Base-by-base conservation (phyloP, 495 filamentous ascomycete genomes). In the Penicillium cataractarum region DNA sequence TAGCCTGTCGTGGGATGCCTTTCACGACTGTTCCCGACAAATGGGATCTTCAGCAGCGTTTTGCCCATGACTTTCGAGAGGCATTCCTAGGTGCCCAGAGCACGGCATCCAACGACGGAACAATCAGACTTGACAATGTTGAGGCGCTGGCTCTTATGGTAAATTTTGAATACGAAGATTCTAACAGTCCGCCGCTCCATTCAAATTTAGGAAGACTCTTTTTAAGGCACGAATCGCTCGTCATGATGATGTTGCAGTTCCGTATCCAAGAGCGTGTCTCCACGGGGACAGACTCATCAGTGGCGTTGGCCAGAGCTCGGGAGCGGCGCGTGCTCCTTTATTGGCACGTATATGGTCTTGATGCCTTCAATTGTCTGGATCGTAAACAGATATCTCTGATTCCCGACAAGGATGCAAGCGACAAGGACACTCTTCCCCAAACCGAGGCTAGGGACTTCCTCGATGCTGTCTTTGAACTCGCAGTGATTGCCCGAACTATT, bases 281-380 rank as follows among this genome's bases (percentile, higher is more conserved):
- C n/a, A n/a, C n/a, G n/a, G n/a, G n/a, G n/a, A n/a, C n/a, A n/a
- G n/a, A n/a, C n/a, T n/a, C n/a, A n/a, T n/a, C n/a, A n/a, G n/a
- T n/a, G n/a, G n/a, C n/a, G n/a, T n/a, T 65, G 54, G 31, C 58
- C 7, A 40, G 50, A 13, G 59, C 46, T 31, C 10, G 27, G 13
- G 33, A 62, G 54, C 59, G 64, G 4, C 60, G 54, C 9, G 35
- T 39, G 26, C 55, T 66, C 33, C 59, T 66, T 2, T 62, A 58
- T 13, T 62, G 64, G 64, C 64, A 66, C 33, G 32, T 66, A 9
- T 66, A 66, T 57, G 60, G 59, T 21, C 64, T 62, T n/a, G 64
- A 66, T 44, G 53, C 64, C 2, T 66, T 66, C 33, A 26, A 58
- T 26, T 58, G 59, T 33, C 46, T 66, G 32, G 59, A 66, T 58